Percentiles rank a stretch among this genome's conserved stretches.
Evolutionary conservation across 2,329 filamentous ascomycete species (phyloP).

Genomic region (Zasmidium citrigriseum): DNA sequence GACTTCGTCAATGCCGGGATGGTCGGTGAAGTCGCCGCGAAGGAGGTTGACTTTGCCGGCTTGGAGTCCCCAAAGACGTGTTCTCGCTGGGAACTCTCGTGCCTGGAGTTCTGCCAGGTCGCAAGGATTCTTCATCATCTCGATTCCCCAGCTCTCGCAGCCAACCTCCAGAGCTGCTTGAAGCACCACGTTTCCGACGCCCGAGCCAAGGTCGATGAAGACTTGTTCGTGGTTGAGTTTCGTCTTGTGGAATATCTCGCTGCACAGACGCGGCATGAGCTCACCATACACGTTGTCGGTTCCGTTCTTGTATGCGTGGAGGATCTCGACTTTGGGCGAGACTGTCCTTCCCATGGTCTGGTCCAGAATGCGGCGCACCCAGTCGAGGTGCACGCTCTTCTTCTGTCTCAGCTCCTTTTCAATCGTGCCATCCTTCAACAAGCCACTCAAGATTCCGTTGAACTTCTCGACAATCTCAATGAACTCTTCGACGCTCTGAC

Average conservation of each 20-base stretch:
- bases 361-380: slow-evolving; percentile 61
- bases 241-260: slow-evolving; percentile 76
- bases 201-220: slow-evolving; percentile 93
- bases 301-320: slow-evolving; percentile 84
- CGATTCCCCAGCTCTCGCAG: slow-evolving; percentile 93
- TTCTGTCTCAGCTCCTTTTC: slow-evolving; percentile 69
- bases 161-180: slow-evolving; percentile 92
- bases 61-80: slow-evolving; percentile 83
- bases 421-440: slow-evolving; percentile 71
- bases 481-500: slow-evolving; percentile 67
- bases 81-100: slow-evolving; percentile 80
- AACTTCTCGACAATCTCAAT: slow-evolving; percentile 72
- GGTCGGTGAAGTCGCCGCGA: slow-evolving; percentile 79
- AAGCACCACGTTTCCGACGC: slow-evolving; percentile 92
- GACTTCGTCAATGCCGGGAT: slow-evolving; percentile 67
- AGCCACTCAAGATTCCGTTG: slow-evolving; percentile 67
- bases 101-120: slow-evolving; percentile 78
- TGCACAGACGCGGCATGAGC: slow-evolving; percentile 80
- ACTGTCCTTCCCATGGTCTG: slow-evolving; percentile 92
- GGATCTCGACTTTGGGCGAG: slow-evolving; percentile 79
- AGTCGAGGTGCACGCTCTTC: slow-evolving; percentile 76
- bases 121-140: slow-evolving; percentile 91
- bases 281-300: slow-evolving; percentile 96
- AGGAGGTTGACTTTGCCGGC: slow-evolving; percentile 79
- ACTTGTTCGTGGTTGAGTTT: slow-evolving; percentile 78